Evolutionary conservation across 1,284 basidiomycete species (phyloP), one percentile per base, ranked within the genome.

Genomic region (Cutaneotrichosporon dermatis): DNA sequence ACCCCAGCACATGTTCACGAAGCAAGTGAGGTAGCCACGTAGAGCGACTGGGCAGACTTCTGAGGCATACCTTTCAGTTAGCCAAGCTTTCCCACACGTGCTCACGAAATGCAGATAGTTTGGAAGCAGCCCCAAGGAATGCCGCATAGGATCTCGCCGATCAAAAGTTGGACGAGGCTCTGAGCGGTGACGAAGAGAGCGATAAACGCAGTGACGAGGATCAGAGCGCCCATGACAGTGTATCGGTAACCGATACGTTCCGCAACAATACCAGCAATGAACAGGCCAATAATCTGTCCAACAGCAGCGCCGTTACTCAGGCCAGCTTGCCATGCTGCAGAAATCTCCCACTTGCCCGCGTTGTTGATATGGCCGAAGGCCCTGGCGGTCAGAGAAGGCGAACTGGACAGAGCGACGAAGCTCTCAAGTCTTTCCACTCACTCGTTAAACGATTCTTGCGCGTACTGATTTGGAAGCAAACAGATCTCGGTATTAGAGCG

Each of bases 301-400:
- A 67, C 67, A 42, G 74, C 71, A 6, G 71, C 73, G 51, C 74
- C 77, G 63, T 79, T 79, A 12, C 69, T 70, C 25, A 81, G 69
- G 45, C 79, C 81, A 8, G 79, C 70, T 61, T 82, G 80, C 81
- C 81, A 82, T 25, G 72, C 62, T 0, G 81, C 79, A 0, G 80
- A 69, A 13, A 82, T 70, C 54, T 78, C 71, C 61, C 78, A 82
- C 11, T 69, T 67, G 39, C 75, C 75, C 42, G 73, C 63, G 3
- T 65, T 52, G 50, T 67, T 62, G n/a, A 71, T 60, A 13, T 60
- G 52, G 41, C 77, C 77, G 64, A 69, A 79, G 54, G 72, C 71
- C 42, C 66, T 46, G 44, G 25, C 39, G 39, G 39, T 40, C 39
- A 40, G 39, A 25, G 25, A 25, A 25, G 25, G 25, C 25, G 25